These are phyloP conservation scores for Heliamphora exappendiculata DNA, from an alignment of 148 eudicot species.

Conservation along the genomic window DNA sequence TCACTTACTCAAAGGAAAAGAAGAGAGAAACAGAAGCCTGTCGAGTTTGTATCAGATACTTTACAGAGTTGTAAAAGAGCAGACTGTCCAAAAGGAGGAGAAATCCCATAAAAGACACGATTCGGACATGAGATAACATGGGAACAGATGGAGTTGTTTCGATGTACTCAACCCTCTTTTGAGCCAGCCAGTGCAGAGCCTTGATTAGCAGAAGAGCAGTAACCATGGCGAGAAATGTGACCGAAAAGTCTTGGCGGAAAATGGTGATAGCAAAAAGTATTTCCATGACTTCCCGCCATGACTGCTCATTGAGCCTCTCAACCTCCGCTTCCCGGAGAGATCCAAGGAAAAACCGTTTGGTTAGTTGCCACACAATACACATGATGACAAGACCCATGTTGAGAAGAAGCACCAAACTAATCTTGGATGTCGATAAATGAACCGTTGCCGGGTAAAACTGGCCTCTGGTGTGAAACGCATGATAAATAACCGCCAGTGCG, in stretches of 20 bases:
- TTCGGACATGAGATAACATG: conserved; percentile 69
- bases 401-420: conserved; percentile 83
- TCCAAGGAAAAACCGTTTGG: conserved; percentile 76
- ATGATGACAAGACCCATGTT: conserved; percentile 90
- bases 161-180: conserved; percentile 93
- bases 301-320: conserved; percentile 95
- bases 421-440: conserved; percentile 82
- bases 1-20: conserved; percentile 89
- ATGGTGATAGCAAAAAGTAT: conserved; percentile 93
- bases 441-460: conserved; percentile 95
- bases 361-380: conserved; percentile 87
- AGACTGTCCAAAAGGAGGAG: conserved; percentile 71
- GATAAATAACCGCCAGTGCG: conserved; percentile 67
- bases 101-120: conserved; percentile 89
- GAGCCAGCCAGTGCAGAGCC: conserved; percentile 98
- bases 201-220: conserved; percentile 77
- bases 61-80: conserved; percentile 62
- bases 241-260: conserved; percentile 91
- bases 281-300: conserved; percentile 98
- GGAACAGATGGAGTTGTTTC: conserved; percentile 92
- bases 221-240: conserved; percentile 88
- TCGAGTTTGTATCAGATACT: conserved; percentile 64
- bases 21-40: conserved; percentile 93
- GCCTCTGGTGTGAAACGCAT: conserved; percentile 82
- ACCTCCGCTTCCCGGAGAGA: conserved; percentile 97